phyloP scores from a whole-genome alignment of 306 rosid genomes.

The Amphicarpaea edgeworthii region DNA sequence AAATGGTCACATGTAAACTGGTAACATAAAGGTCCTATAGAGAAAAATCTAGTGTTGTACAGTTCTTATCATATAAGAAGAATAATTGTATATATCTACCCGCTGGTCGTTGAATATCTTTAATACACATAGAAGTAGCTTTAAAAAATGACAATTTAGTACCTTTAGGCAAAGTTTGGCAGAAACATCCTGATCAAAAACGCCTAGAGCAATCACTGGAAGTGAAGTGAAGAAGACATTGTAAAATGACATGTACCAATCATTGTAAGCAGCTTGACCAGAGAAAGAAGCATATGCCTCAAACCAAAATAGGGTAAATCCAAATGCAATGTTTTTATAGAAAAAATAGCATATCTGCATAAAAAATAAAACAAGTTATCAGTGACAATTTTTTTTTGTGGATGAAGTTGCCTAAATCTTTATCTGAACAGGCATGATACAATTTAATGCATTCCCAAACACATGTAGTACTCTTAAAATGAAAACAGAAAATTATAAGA shows the following conservation, averaged over 20 bases:
- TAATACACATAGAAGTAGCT: not conserved
- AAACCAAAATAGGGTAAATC: conserved; percentile 90
- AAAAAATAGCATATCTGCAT: conserved; percentile 97
- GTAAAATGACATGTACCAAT: conserved; percentile 95
- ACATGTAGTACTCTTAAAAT: conserved; percentile 15
- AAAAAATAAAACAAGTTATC: conserved; percentile 26
- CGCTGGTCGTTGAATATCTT: not conserved
- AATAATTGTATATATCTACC: not conserved
- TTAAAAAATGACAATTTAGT: conserved; percentile 25
- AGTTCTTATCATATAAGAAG: not conserved
- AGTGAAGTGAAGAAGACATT: conserved; percentile 95
- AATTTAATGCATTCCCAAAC: conserved; percentile 8
- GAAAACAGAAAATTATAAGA: conserved; percentile 27
- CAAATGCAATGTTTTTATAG: conserved; percentile 89
- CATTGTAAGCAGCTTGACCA: conserved; percentile 83
- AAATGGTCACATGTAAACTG: not conserved
- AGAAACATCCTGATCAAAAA: conserved; percentile 93
- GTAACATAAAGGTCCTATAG: not conserved
- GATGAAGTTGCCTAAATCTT: conserved; percentile 5
- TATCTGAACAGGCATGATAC: conserved; percentile 12
- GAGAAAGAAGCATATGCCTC: conserved; percentile 90
- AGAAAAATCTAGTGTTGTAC: not conserved
- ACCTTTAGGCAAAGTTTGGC: conserved; percentile 85
- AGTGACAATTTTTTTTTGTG: conserved; percentile 2
- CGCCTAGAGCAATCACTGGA: conserved; percentile 89